Percentiles rank a stretch among this genome's conserved stretches.
phyloP scores from a whole-genome alignment of 2,329 filamentous ascomycete species.

The Teratosphaeria pseudoeucalypti region DNA sequence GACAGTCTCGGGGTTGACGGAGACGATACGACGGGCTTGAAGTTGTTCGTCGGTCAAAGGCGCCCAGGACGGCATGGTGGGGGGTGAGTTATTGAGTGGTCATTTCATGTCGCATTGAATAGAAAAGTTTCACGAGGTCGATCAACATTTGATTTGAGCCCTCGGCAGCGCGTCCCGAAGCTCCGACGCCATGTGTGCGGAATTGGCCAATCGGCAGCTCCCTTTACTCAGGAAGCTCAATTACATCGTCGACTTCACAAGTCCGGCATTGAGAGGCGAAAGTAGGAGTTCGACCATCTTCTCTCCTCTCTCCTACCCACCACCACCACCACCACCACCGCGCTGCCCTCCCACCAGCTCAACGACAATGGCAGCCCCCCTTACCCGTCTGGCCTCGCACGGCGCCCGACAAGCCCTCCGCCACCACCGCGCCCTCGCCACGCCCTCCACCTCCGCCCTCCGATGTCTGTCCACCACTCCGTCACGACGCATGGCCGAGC shows the following conservation, averaged over 20 bases:
- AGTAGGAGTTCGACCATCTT: slow-evolving; percentile 11
- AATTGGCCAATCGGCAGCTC: not conserved
- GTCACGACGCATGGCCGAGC: slow-evolving; percentile 52
- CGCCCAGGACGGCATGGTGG: slow-evolving; percentile 1
- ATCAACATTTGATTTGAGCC: not conserved
- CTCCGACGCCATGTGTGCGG: not conserved
- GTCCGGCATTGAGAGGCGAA: not conserved
- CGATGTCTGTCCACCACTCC: slow-evolving; percentile 58
- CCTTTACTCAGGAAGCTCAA: slow-evolving; percentile 33
- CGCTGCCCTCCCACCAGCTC: slow-evolving; percentile 4
- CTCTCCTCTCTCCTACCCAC: slow-evolving; percentile 4
- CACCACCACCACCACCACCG: not conserved
- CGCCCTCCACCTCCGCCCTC: slow-evolving; percentile 26
- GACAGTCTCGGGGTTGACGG: slow-evolving; percentile 82
- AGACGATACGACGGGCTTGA: slow-evolving; percentile 65
- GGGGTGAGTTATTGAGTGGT: not conserved
- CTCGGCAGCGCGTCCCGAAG: not conserved
- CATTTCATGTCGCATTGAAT: not conserved
- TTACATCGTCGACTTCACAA: slow-evolving; percentile 10
- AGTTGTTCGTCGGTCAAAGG: slow-evolving; percentile 41
- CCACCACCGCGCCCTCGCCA: slow-evolving; percentile 33
- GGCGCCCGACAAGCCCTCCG: slow-evolving; percentile 52
- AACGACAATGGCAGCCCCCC: slow-evolving; percentile 55
- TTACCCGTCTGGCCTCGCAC: slow-evolving; percentile 63
- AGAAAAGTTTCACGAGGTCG: not conserved